These are phyloP conservation scores for Calendula officinalis DNA, from an alignment of 129 eudicot species.

Conservation along the genomic window DNA sequence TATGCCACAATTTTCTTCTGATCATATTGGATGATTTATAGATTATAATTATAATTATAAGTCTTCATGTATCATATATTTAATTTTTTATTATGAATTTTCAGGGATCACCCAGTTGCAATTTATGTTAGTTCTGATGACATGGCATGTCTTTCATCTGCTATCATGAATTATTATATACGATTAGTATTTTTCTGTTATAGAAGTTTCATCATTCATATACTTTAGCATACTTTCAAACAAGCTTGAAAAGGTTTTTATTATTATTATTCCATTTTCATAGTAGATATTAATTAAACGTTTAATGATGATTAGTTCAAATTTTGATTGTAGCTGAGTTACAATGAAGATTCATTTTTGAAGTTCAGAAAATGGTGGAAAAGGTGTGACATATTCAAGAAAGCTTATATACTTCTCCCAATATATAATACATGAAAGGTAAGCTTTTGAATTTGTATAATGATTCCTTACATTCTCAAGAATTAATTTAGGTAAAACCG, in stretches of 20 bases:
- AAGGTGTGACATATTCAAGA: slow-evolving; percentile 74
- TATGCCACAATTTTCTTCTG: slow-evolving; percentile 27
- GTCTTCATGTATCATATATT: too few relatives aligned
- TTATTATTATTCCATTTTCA: slow-evolving; percentile 4
- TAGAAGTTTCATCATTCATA: slow-evolving; percentile 5
- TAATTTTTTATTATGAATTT: too few relatives aligned
- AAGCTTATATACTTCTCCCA: slow-evolving; percentile 83
- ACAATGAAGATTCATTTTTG: slow-evolving; percentile 54
- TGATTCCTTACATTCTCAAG: neutral
- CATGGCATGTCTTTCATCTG: slow-evolving; percentile 79
- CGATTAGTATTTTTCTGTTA: slow-evolving; percentile 43
- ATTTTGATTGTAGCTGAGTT: slow-evolving; percentile 41
- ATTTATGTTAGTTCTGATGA: slow-evolving; percentile 58
- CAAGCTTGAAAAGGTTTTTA: slow-evolving; percentile 89
- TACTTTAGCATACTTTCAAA: slow-evolving; percentile 60
- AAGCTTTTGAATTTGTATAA: slow-evolving; percentile 29
- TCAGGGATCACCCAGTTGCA: slow-evolving; percentile 74
- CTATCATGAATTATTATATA: slow-evolving; percentile 85
- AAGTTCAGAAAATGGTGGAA: slow-evolving; percentile 98
- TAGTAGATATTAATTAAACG: neutral
- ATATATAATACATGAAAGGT: slow-evolving; percentile 89
- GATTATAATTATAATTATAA: too few relatives aligned
- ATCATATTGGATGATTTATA: slow-evolving; percentile 20
- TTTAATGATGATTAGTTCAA: slow-evolving; percentile 6
- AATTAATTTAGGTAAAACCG: neutral